Evolutionary conservation across 805 yeast species (phyloP), one percentile per base, ranked within the genome.

Genomic region (Metschnikowia picachoensis): DNA sequence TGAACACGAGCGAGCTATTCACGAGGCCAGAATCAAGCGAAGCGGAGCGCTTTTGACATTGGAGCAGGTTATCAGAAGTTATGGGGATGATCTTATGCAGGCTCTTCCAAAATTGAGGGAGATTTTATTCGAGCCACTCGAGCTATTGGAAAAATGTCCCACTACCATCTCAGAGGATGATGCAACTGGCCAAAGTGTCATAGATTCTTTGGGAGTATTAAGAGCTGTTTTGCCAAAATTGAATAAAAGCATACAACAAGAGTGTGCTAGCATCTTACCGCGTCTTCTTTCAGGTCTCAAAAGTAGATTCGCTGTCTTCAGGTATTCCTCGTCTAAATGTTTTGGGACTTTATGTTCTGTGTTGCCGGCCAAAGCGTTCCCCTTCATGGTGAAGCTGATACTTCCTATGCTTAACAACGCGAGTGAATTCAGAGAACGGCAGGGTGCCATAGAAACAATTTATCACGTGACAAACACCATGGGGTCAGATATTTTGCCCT

Each of bases 381-480:
- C 95, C 8, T 81, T 80, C 50, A 71, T 92, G 47, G 91, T 94
- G n/a, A 81, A 83, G 54, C 71, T 77, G 8, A 75, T 92, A 2
- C 67, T 95, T 35, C 97, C 97, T 1, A 74, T 88, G 76, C 68
- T 91, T 60, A 82, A 82, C 54, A 88, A 86, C 63, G 87, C 94
- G 1, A 80, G 86, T 13, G 79, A 78, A 30, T 68, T 83, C 8
- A 74, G 69, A 25, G 85, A 83, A 50, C 79, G 99, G 50, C 97
- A 92, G 68, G 99, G 99, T 59, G 90, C 95, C 7, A 85, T 89
- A 46, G 99, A 94, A 66, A 80, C 94, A 20, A 77, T 92, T 8
- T 91, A 88, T 61, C 97, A 94, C 60, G 72, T 94, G 39, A 81
- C 96, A 2, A 73, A 75, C 34, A 77, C 85, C 3, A 89, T 94